phyloP scores from a whole-genome alignment of 768 basidiomycete species.

The Boletus bicolor region DNA sequence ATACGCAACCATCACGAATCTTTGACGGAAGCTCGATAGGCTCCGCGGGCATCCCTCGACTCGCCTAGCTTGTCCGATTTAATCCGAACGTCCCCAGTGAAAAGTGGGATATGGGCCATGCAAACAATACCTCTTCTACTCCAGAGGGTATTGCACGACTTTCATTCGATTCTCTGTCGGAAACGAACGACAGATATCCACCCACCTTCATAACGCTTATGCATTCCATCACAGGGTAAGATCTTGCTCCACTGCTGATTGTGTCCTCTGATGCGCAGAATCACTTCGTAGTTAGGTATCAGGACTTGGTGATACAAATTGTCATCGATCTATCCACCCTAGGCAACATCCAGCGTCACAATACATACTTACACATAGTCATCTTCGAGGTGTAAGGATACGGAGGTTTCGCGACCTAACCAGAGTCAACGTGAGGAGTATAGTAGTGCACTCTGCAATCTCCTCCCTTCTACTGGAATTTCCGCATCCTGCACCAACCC shows the following conservation, averaged over 20 bases:
- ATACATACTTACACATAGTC: background rate
- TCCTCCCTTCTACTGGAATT: background rate
- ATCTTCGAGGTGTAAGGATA: background rate
- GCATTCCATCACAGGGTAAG: background rate
- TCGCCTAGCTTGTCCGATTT: too few relatives aligned
- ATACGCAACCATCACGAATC: background rate
- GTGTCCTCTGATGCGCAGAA: background rate
- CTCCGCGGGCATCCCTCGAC: background rate
- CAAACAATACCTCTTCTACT: too few relatives aligned
- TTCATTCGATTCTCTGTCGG: too few relatives aligned
- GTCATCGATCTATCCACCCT: background rate
- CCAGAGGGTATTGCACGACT: too few relatives aligned
- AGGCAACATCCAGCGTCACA: background rate
- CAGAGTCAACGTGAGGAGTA: background rate
- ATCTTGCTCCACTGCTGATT: background rate
- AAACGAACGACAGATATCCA: too few relatives aligned
- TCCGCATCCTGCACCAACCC: background rate
- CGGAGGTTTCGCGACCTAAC: too few relatives aligned
- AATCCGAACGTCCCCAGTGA: too few relatives aligned
- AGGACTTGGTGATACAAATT: background rate
- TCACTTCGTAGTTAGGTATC: background rate
- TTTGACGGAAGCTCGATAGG: background rate
- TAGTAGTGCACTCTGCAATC: background rate
- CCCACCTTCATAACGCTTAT: too few relatives aligned
- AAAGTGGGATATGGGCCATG: too few relatives aligned